phyloP scores from a whole-genome alignment of 2,329 filamentous ascomycete species.

The Simplicillium aogashimaense region DNA sequence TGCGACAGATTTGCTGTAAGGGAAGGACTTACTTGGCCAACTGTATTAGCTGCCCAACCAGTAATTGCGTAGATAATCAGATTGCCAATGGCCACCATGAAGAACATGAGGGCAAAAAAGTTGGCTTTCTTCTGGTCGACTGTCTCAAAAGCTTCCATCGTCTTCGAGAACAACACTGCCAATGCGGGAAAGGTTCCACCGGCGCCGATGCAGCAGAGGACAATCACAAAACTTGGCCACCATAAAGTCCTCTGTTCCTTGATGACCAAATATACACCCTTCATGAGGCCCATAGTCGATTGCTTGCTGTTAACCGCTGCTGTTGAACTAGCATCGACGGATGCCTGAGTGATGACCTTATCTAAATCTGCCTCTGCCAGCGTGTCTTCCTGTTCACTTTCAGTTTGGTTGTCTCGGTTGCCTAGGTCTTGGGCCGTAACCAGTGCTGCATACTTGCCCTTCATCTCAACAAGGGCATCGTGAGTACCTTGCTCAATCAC shows the following conservation, averaged over 20 bases:
- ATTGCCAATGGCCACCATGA: constrained; percentile 37
- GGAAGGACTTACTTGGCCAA: constrained; percentile 20
- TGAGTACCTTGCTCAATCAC: constrained; percentile 55
- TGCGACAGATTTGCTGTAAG: not conserved
- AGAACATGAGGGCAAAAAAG: constrained; percentile 48
- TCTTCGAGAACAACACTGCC: constrained; percentile 27
- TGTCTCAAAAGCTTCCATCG: constrained; percentile 26
- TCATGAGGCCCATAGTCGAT: constrained; percentile 14
- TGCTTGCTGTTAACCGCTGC: constrained; percentile 5
- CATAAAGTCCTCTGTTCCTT: constrained; percentile 19
- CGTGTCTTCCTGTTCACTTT: constrained; percentile 11
- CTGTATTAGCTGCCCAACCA: constrained; percentile 25
- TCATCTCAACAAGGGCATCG: constrained; percentile 38
- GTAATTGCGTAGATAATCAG: constrained; percentile 29
- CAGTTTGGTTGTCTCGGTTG: constrained; percentile 8
- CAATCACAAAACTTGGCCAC: constrained; percentile 10
- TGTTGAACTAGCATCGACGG: constrained; percentile 8
- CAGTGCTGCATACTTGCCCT: constrained; percentile 39
- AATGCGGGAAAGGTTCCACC: constrained; percentile 29
- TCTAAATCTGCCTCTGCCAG: constrained; percentile 18
- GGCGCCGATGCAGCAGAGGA: constrained; percentile 15
- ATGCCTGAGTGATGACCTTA: constrained; percentile 10
- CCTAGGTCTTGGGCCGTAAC: constrained; percentile 33
- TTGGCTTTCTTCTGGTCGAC: constrained; percentile 27
- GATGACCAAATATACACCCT: constrained; percentile 18